These are phyloP conservation scores for Colletotrichum destructivum DNA, from an alignment of 2,329 filamentous ascomycete species.

Conservation along the genomic window DNA sequence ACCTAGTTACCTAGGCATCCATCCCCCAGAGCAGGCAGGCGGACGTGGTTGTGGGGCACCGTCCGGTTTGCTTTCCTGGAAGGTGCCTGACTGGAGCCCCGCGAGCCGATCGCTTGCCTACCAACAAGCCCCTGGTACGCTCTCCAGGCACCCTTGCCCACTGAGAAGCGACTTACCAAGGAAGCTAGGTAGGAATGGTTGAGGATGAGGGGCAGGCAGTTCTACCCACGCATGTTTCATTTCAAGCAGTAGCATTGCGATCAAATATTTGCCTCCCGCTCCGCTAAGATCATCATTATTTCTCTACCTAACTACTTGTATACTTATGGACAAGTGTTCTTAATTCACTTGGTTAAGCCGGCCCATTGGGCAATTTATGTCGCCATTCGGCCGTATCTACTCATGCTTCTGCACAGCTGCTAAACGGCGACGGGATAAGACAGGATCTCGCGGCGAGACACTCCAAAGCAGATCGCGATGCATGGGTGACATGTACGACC, in stretches of 20 bases:
- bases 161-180: not conserved
- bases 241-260: not conserved
- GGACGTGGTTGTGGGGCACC: not conserved
- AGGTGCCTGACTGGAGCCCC: slow-evolving; percentile 7
- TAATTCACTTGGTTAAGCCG: not conserved
- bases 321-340: not conserved
- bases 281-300: not conserved
- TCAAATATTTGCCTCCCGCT: not conserved
- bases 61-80: not conserved
- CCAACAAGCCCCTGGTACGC: not conserved
- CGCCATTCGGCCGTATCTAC: not conserved
- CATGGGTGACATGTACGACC: not conserved
- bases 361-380: not conserved
- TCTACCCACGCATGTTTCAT: not conserved
- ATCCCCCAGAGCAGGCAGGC: not conserved
- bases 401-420: not conserved
- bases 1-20: too few species aligned
- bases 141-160: not conserved
- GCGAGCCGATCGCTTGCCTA: not conserved
- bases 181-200: not conserved
- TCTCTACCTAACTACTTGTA: not conserved
- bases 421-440: not conserved
- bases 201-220: too few species aligned
- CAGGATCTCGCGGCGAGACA: not conserved
- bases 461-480: slow-evolving; percentile 5